Conservation (phyloP, 2,329 filamentous ascomycete species). For the Venturia nashicola region DNA sequence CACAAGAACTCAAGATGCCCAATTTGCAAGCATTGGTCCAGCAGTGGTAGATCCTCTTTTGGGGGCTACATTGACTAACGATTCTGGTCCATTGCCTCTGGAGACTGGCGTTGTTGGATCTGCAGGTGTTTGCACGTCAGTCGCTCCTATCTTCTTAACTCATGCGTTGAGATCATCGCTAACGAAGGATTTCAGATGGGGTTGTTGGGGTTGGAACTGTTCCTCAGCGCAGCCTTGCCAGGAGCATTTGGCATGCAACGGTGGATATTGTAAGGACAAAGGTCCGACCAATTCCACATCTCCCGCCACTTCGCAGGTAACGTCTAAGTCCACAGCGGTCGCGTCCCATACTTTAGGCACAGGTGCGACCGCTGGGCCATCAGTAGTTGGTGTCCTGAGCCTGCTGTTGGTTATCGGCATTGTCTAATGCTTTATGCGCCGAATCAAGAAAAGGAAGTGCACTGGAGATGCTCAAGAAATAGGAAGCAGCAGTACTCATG, state of each 20-base stretch:
- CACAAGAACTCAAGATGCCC: neutral
- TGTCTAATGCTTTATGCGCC: neutral
- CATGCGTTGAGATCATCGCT: neutral
- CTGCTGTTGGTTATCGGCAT: neutral
- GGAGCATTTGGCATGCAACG: neutral
- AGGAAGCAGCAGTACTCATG: neutral
- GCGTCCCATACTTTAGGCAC: no score
- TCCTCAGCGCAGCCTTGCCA: neutral
- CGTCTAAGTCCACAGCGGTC: neutral
- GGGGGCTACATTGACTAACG: neutral
- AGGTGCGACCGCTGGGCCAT: neutral
- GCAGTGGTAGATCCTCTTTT: neutral
- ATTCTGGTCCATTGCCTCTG: neutral
- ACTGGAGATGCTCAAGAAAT: neutral
- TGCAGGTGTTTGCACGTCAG: neutral
- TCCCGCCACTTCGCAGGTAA: neutral
- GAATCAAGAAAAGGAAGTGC: neutral
- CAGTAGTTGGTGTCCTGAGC: neutral
- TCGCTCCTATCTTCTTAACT: neutral
- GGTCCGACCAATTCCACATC: neutral
- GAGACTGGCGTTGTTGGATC: neutral
- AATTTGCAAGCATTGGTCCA: neutral
- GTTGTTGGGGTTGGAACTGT: neutral
- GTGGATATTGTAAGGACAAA: neutral
- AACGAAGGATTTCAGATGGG: neutral